Base-by-base conservation (phyloP, 1,284 basidiomycete genomes). In the Thelephora terrestris region DNA sequence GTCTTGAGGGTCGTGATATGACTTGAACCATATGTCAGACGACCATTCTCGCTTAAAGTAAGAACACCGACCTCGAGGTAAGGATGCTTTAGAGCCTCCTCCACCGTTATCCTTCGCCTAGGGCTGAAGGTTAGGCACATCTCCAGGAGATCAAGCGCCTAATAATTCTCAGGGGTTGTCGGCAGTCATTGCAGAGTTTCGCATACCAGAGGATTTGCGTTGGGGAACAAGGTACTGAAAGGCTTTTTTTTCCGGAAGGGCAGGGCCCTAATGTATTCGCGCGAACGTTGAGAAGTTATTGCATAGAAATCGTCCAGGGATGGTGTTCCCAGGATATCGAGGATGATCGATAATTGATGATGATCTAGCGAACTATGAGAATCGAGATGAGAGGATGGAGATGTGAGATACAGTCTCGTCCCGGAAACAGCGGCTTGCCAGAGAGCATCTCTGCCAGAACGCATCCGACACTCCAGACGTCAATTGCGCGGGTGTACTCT, bases 381-480 rank as follows among this genome's bases (percentile, higher is more conserved):
- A 75, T 14, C 75, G 58, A 0, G 71, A 71, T 64, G 63, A 58
- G 66, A 55, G 62, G 61, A 53, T 10, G 43, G 44, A 47, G 40
- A 52, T 37, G 52, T 50, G 43, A 58, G 70, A 60, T 59, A 81
- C 85, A 87, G 61, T 90, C 87, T 59, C 85, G 73, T 18, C 92
- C 92, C 2, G 92, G 92, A 67, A 96, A 96, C 45, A 96, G 70
- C 0, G 93, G 89, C 59, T 85, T 85, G 38, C 91, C 90, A 52
- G 80, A 87, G 17, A 96, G 73, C 91, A 96, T 95, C 66, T 96
- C 92, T 0, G 92, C 92, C 14, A 95, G 71, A 6, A 96, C 91
- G 63, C 92, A 95, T 2, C 92, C 92, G 2, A 95, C 89, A 52
- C 82, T 85, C 92, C 92, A 96, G 57, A 94, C 81, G 59, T 95